Percentiles rank a stretch among this genome's conserved stretches.
Evolutionary conservation across 2,329 filamentous ascomycete genomes (phyloP).

Genomic region (Parafenestella ontariensis): DNA sequence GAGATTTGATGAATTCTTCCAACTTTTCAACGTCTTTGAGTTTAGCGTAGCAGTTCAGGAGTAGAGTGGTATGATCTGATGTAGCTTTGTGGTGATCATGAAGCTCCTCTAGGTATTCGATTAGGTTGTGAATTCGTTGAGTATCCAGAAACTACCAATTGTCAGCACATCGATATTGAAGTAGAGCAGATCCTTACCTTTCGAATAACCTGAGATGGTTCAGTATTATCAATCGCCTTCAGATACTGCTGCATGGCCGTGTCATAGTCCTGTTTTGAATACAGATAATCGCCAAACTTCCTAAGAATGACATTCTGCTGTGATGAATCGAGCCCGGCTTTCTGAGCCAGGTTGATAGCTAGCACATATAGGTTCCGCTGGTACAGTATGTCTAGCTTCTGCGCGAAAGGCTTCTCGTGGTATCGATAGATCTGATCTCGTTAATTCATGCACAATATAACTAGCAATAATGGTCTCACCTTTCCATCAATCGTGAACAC

Average conservation of each 20-base stretch:
- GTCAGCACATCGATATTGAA: constrained; percentile 12
- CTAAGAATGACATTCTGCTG: constrained; percentile 93
- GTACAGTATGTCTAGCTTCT: constrained; percentile 91
- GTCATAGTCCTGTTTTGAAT: constrained; percentile 94
- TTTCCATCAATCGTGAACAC: constrained; percentile 92
- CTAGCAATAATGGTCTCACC: constrained; percentile 56
- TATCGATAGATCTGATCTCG: constrained; percentile 77
- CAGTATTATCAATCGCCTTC: constrained; percentile 92
- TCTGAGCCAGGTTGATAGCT: constrained; percentile 91
- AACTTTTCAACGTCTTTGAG: constrained; percentile 96
- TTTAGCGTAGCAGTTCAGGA: constrained; percentile 97
- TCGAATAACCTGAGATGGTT: constrained; percentile 93
- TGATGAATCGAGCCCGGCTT: constrained; percentile 76
- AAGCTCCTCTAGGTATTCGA: constrained; percentile 94
- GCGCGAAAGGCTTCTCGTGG: constrained; percentile 87
- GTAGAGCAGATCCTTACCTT: constrained; percentile 63
- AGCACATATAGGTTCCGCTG: constrained; percentile 91
- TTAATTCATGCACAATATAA: constrained; percentile 12
- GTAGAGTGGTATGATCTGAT: constrained; percentile 90
- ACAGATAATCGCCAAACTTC: constrained; percentile 91
- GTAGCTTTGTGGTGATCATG: constrained; percentile 94
- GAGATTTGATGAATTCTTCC: constrained; percentile 95
- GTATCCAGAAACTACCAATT: constrained; percentile 81
- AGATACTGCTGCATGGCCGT: constrained; percentile 99
- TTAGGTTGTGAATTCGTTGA: constrained; percentile 95